Base-by-base conservation (phyloP, 306 rosid genomes). In the Fragaria iinumae region DNA sequence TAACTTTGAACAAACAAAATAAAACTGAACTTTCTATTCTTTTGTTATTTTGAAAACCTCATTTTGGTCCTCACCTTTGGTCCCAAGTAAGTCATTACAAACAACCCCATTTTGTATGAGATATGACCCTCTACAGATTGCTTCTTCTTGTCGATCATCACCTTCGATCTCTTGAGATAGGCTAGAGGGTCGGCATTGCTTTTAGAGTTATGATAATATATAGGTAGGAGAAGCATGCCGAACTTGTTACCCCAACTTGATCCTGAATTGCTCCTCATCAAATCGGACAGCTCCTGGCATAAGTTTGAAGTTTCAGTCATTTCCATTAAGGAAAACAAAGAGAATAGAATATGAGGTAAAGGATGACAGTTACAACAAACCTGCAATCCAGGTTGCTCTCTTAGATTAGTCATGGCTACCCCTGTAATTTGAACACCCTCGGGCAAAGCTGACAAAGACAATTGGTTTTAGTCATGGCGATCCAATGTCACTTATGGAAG, bases 241-340 rank as follows among this genome's bases (percentile, higher is more conserved):
- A 94, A 79, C 70, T 90, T 89, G 88, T 94, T 94, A 47, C 97
- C 98, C 98, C 97, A 91, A 17, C 86, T 74, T 27, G 93, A 84
- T 70, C 83, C 87, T 11, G 89, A 71, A 57, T 90, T 89, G 79
- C 86, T 87, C 78, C 65, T 82, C 95, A 85, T 88, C 92, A 89
- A 73, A 69, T 88, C 77, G 49, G 90, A 71, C 66, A 90, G 71
- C 29, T 91, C 98, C 97, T 93, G 83, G 73, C 72, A n/a, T 2
- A 55, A 55, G 27, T 53, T 2, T 3, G 21, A 70, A 60, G 57
- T 14, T 77, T 44, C 67, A 62, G 14, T 39, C 78, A 76, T 53
- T 71, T 63, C 43, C 72, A 72, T 59, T 68, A 65, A 67, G 45
- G 8, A 36, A 64, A 34, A 64, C 69, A 34, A 17, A 2, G 44